A percentile compares a stretch with the other conserved stretches of the same genome.
phyloP scores from a whole-genome alignment of 2,329 filamentous ascomycete species.

The Phialophora expanda region DNA sequence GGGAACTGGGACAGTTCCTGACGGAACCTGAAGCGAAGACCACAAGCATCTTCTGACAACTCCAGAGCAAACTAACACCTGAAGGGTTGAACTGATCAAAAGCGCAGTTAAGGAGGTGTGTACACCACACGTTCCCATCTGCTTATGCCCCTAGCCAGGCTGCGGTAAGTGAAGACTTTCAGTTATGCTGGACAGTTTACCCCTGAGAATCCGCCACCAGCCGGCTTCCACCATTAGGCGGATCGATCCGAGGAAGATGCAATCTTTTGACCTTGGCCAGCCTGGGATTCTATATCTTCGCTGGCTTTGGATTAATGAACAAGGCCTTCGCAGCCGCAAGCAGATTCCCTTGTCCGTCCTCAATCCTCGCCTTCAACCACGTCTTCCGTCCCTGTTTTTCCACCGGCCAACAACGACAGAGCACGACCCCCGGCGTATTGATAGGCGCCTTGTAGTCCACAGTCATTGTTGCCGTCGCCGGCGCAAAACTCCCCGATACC shows the following conservation, averaged over 20 bases:
- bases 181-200: not conserved
- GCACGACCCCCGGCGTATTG: constrained; percentile 29
- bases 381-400: constrained; percentile 31
- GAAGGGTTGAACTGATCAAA: no score
- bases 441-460: constrained; percentile 34
- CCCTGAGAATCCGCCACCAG: not conserved
- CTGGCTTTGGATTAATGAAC: constrained; percentile 25
- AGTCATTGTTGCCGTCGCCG: constrained; percentile 33
- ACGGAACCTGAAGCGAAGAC: no score
- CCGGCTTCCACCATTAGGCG: not conserved
- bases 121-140: not conserved
- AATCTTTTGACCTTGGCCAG: not conserved
- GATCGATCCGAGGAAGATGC: not conserved
- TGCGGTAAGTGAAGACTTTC: not conserved
- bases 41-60: no score
- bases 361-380: constrained; percentile 28
- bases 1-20: no score
- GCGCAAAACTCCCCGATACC: constrained; percentile 17
- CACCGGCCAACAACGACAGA: constrained; percentile 27
- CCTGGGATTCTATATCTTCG: not conserved
- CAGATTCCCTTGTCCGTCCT: constrained; percentile 24
- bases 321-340: constrained; percentile 30
- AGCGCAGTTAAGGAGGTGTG: not conserved
- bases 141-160: not conserved
- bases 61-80: no score